phyloP scores from a whole-genome alignment of 441 rosid species.

The Jatropha multifida region DNA sequence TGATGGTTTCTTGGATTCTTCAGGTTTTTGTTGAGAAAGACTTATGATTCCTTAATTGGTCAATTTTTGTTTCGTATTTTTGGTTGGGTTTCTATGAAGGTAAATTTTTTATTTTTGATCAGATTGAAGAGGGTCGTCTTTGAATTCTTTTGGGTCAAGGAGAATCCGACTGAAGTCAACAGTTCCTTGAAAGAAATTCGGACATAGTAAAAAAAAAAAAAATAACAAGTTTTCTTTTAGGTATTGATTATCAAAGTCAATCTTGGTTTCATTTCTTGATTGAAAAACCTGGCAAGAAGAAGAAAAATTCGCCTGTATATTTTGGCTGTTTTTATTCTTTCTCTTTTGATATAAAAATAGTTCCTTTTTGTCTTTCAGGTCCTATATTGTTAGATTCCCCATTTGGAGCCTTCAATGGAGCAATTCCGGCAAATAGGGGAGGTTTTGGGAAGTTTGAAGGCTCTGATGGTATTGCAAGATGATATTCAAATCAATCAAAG shows the following conservation, averaged over 20 bases:
- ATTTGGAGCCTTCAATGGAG: constrained; percentile 50
- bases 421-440: constrained; percentile 96
- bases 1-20: constrained; percentile 9
- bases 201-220: constrained; percentile 7
- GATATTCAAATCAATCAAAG: constrained; percentile 68
- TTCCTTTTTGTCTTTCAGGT: constrained; percentile 2
- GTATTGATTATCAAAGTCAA: constrained; percentile 8
- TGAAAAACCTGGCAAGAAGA: background rate
- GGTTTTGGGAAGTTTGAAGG: constrained; percentile 83
- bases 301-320: background rate
- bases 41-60: constrained; percentile 16
- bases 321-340: too few species aligned
- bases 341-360: background rate
- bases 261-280: constrained; percentile 1
- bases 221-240: background rate
- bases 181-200: constrained; percentile 5
- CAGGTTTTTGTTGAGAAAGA: constrained; percentile 12
- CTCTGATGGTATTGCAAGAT: constrained; percentile 81
- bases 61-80: constrained; percentile 6
- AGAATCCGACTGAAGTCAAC: constrained; percentile 6
- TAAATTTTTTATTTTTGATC: constrained; percentile 13
- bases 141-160: constrained; percentile 20
- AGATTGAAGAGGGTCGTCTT: constrained; percentile 19
- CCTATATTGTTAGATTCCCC: background rate
- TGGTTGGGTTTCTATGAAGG: background rate